A percentile compares a stretch with the other conserved stretches of the same genome.
These are phyloP conservation scores for Salix udensis DNA, from an alignment of 345 rosid species.

Conservation along the genomic window DNA sequence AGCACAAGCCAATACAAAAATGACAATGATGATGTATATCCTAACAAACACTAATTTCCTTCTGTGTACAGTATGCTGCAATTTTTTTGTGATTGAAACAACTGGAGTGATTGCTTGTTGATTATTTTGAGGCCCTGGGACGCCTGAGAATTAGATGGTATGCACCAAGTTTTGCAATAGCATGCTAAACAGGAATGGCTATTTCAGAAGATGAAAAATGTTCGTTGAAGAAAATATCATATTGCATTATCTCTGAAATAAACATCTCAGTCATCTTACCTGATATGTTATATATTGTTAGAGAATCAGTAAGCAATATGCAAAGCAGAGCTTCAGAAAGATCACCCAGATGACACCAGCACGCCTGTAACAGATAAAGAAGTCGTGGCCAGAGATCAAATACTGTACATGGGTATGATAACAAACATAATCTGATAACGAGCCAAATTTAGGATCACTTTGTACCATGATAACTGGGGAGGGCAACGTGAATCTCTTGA, in stretches of 20 bases:
- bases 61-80: too few species aligned
- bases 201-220: background rate
- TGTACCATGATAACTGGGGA: conserved; percentile 24
- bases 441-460: background rate
- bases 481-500: conserved; percentile 27
- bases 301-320: conserved; percentile 58
- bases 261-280: conserved; percentile 40
- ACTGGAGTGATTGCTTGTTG: too few species aligned
- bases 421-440: background rate
- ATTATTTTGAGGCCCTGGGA: too few species aligned
- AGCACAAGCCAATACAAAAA: too few species aligned
- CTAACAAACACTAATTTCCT: too few species aligned
- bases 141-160: too few species aligned
- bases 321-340: conserved; percentile 67
- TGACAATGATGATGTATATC: too few species aligned
- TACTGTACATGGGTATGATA: background rate
- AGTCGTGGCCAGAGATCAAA: background rate
- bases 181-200: background rate
- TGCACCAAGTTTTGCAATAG: background rate
- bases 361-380: conserved; percentile 44
- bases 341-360: conserved; percentile 81
- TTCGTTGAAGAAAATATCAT: background rate
- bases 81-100: too few species aligned
- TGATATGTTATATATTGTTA: conserved; percentile 67
- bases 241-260: background rate